Base-by-base conservation (phyloP, 257 asterid species). In the Fraxinus anomala region DNA sequence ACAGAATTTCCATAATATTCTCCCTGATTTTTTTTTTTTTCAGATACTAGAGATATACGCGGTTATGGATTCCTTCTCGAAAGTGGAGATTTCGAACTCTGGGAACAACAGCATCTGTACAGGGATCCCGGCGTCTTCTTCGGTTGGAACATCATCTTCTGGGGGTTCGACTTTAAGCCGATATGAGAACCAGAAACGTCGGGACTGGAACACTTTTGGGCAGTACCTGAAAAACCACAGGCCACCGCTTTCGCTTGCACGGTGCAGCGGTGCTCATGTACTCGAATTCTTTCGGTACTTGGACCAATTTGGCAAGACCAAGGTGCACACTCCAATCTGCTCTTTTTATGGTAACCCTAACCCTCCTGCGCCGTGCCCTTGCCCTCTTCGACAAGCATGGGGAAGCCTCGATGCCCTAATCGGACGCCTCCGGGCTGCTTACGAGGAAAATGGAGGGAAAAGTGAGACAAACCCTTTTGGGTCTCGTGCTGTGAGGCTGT, bases 301-400 rank as follows among this genome's bases (percentile, higher is more conserved):
- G 68, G 89, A 85, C 69, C 89, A 85, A 76, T 85, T 83, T 76
- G 89, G 89, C 0, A 86, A 86, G 6, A 86, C 89, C 21, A 86
- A 81, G 68, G 87, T 86, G 6, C 89, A 85, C 79, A 74, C 30
- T 31, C 86, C 85, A 8, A 23, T 54, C 77, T 87, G 90, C 82
- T 86, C 87, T 26, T 87, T 77, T 68, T 87, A 82, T 79, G 90
- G 90, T 10, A 80, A 77, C 72, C 90, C 88, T 1, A 80, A 56
- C 88, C 90, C 90, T 0, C 88, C 90, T 0, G 84, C 82, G 9
- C 89, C 86, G 68, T 86, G 90, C 81, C 83, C 87, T 71, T 86
- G 90, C 84, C 88, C 90, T n/a, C 88, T 86, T 80, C 80, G 86
- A 21, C 90, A 86, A 81, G 90, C 90, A 2, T 86, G 90, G 90